Evolutionary conservation across 2,329 filamentous ascomycete species (phyloP), one percentile per base, ranked within the genome.

Genomic region (Fusarium nurragi): DNA sequence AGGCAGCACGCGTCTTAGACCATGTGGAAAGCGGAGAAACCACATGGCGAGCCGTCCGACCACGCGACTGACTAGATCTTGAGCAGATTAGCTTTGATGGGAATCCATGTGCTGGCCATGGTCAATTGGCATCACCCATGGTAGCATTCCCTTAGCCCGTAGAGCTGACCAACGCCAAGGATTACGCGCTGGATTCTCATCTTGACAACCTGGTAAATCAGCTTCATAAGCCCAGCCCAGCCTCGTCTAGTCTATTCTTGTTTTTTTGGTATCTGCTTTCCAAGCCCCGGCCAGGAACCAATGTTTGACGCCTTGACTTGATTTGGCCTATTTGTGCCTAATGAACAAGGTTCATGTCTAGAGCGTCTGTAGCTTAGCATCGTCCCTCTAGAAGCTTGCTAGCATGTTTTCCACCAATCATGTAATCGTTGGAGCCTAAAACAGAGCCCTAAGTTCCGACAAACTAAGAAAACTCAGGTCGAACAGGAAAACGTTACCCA

Each of bases 11-110:
- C 21, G 30, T 36, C n/a, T 53, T 56, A 25, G 23, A 16, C 39
- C 48, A 38, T 32, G 53, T 56, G 53, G 53, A 21, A 43, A 61
- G 58, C 56, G 58, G 58, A 61, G 56, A 61, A 61, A 49, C 58
- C 58, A 61, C 58, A 61, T 61, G 58, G 58, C 56, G 39, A 61
- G 49, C 58, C 56, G 58, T 26, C 26, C 13, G 32, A 18, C 58
- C 57, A 61, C 50, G 58, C 48, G 58, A 61, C 56, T 49, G 18
- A 48, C 56, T 61, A 61, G 58, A 61, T 56, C 58, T 56, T 55
- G 56, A 40, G 16, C 9, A 61, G 58, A 38, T 56, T 61, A 61
- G 58, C 26, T 56, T n/a, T 16, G n/a, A 19, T 21, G 34, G 13
- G 34, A 23, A 56, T 38, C 41, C 56, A 61, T 56, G 58, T 61